Evolutionary conservation across 2,329 filamentous ascomycete species (phyloP), one percentile per base, ranked within the genome.

Genomic region (Aspergillus costaricaensis): DNA sequence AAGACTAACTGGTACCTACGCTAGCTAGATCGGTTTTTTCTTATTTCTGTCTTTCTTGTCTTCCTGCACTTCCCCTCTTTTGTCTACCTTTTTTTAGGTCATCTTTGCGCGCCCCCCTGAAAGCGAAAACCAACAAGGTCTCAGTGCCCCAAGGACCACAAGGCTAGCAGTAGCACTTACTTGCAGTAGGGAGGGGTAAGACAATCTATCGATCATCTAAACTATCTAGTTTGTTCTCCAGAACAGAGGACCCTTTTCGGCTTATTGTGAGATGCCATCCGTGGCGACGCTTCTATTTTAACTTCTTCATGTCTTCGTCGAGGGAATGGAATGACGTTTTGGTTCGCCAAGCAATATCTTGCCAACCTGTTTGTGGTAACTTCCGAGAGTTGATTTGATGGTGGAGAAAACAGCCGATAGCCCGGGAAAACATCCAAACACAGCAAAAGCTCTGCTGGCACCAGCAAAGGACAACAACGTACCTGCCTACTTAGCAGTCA

Each of bases 51-150:
- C 47, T 27, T 21, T 9, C 41, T 50, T 17, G 47, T 32, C 47
- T 23, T n/a, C 23, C 21, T 19, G 47, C 47, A 5, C 47, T 30
- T 50, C 47, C 47, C 47, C 39, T 32, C 41, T 39, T 47, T 44
- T 21, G 23, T 44, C 27, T n/a, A 32, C 41, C 53, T 55, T 55
- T 55, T 55, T 55, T 55, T 55, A 55, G 53, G 39, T 55, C 23
- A n/a, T 14, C 32, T 36, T 32, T 44, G 27, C 50, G 27, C 27
- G 39, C 10, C 38, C 53, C 53, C 41, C 52, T 55, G 52, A 47
- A 47, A 19, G 32, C n/a, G n/a, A 47, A 30, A 32, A 19, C 25
- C 17, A 23, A 32, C 10, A 55, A 23, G 41, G 38, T 36, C 32
- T 36, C 32, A 36, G 32, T 36, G 32, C 32, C 41, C 39, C 39